phyloP scores from a whole-genome alignment of 2,329 filamentous ascomycete species.

The Talaromyces sp. region DNA sequence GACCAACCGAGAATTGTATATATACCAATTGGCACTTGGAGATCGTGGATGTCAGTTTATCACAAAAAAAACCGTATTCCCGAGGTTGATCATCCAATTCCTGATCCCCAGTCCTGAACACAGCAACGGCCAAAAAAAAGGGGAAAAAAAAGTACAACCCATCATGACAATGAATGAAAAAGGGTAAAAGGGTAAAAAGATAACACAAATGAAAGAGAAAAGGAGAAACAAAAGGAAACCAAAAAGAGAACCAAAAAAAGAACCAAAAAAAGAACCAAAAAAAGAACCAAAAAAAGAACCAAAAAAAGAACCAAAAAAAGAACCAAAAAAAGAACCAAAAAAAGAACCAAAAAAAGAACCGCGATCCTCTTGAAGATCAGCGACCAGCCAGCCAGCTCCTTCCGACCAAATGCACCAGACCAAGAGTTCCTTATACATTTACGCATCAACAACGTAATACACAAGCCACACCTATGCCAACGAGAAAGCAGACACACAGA shows the following conservation, averaged over 20 bases:
- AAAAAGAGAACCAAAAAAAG: neutral
- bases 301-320: neutral
- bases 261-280: neutral
- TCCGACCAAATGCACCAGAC: conserved; percentile 40
- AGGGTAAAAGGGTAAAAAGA: neutral
- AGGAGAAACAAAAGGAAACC: neutral
- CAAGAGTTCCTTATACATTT: conserved; percentile 38
- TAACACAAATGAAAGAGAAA: conserved; percentile 5
- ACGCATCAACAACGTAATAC: conserved; percentile 29
- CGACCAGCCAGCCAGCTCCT: conserved; percentile 39
- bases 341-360: conserved; percentile 4
- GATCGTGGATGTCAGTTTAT: conserved; percentile 4
- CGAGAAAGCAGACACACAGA: conserved; percentile 32
- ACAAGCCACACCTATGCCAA: conserved; percentile 33
- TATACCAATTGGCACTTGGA: conserved; percentile 9
- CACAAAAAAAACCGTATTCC: neutral
- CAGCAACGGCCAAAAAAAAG: neutral
- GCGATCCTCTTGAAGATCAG: conserved; percentile 26
- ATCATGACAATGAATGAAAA: neutral
- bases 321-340: neutral
- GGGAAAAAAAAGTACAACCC: neutral
- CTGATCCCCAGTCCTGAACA: neutral
- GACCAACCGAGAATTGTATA: conserved; percentile 9
- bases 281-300: neutral
- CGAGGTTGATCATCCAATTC: neutral